phyloP scores from a whole-genome alignment of 148 eudicot species.

The Polygonum aviculare region DNA sequence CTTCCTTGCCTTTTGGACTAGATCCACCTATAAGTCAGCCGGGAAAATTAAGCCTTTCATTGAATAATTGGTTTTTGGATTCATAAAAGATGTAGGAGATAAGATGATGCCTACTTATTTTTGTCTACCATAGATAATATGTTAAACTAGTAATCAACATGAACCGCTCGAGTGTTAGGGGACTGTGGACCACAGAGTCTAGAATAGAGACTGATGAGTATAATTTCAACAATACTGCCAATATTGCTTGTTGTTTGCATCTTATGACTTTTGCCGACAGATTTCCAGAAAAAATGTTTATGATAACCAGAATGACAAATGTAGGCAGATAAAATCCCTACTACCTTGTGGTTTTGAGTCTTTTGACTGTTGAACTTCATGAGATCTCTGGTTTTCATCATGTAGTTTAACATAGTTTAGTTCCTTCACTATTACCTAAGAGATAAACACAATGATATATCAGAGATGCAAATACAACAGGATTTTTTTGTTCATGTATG shows the following conservation, averaged over 20 bases:
- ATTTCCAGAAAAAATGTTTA: background rate
- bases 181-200: background rate
- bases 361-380: constrained; percentile 16
- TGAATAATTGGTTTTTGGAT: background rate
- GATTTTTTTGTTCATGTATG: background rate
- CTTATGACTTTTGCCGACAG: background rate
- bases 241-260: background rate
- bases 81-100: background rate
- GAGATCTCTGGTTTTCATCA: constrained; percentile 18
- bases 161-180: background rate
- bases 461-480: background rate
- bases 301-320: background rate
- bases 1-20: constrained; percentile 19
- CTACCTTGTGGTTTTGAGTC: constrained; percentile 21
- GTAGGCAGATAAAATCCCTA: background rate
- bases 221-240: background rate
- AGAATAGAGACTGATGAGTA: background rate
- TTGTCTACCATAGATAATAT: background rate
- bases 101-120: background rate
- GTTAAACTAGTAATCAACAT: background rate
- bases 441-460: background rate
- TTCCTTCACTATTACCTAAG: constrained; percentile 44
- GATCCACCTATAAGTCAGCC: constrained; percentile 20
- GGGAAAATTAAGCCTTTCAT: background rate
- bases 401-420: constrained; percentile 39